phyloP scores from a whole-genome alignment of 108 stramenopile genomes.

The Mayamaea pseudoterrestris region DNA sequence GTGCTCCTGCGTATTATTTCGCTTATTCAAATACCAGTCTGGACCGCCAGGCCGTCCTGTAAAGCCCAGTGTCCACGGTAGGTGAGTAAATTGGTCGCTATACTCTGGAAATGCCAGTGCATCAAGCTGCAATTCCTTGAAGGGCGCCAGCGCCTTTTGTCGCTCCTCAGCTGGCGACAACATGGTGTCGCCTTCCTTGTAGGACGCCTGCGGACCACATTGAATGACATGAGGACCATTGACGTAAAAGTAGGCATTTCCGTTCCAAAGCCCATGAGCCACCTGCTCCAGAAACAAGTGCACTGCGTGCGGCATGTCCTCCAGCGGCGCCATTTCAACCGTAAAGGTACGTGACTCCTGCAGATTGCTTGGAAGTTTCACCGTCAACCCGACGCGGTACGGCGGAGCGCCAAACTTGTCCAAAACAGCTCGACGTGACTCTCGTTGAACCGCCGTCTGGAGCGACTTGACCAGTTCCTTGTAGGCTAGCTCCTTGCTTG shows the following conservation, averaged over 20 bases:
- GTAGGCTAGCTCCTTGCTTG: too few species aligned
- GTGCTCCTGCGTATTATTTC: conserved; percentile 68
- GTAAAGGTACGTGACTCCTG: too few species aligned
- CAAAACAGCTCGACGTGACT: too few species aligned
- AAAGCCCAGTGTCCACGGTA: conserved; percentile 66
- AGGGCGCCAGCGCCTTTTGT: conserved; percentile 14
- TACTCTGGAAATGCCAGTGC: conserved; percentile 75
- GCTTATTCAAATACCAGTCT: conserved; percentile 83
- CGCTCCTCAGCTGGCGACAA: too few species aligned
- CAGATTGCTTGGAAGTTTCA: too few species aligned
- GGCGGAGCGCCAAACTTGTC: too few species aligned
- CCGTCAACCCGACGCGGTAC: too few species aligned
- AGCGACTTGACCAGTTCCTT: too few species aligned
- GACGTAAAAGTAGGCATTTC: conserved; percentile 48
- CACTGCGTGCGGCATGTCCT: conserved; percentile 69
- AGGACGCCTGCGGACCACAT: conserved; percentile 49
- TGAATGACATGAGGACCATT: conserved; percentile 81
- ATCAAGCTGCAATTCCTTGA: conserved; percentile 27
- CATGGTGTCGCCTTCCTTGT: too few species aligned
- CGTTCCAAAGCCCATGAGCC: conserved; percentile 66
- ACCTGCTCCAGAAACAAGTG: conserved; percentile 80
- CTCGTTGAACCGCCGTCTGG: too few species aligned
- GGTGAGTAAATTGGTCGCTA: conserved; percentile 44
- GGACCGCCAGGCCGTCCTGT: conserved; percentile 85
- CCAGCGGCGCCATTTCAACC: conserved; percentile 59